These are phyloP conservation scores for Lophiotrema nucula DNA, from an alignment of 495 filamentous ascomycete genomes.

Conservation along the genomic window DNA sequence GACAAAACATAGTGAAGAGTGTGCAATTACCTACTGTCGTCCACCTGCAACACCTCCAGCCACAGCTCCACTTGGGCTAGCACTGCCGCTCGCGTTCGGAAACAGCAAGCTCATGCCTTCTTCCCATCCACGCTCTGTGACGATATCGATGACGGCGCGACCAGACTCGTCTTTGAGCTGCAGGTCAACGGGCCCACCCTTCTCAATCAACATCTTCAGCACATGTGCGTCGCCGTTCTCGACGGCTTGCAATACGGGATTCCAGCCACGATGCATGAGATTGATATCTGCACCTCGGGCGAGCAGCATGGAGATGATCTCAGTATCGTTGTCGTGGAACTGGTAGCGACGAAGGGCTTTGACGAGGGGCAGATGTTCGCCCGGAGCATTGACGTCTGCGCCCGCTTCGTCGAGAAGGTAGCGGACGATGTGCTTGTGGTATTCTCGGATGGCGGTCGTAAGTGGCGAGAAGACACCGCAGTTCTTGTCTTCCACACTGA, in stretches of 20 bases:
- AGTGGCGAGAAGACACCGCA: slow-evolving; percentile 57
- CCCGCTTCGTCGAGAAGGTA: slow-evolving; percentile 51
- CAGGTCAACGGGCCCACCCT: slow-evolving; percentile 46
- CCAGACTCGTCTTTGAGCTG: slow-evolving; percentile 44
- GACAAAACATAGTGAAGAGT: too few species aligned
- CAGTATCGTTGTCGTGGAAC: slow-evolving; percentile 50
- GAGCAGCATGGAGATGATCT: slow-evolving; percentile 52
- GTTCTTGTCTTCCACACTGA: slow-evolving; percentile 56
- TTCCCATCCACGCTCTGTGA: slow-evolving; percentile 31
- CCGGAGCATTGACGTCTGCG: slow-evolving; percentile 54
- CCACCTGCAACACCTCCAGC: too few species aligned
- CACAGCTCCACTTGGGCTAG: too few species aligned
- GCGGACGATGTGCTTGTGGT: slow-evolving; percentile 48
- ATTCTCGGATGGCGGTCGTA: slow-evolving; percentile 55
- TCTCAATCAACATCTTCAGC: slow-evolving; percentile 48
- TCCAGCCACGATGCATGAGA: slow-evolving; percentile 55
- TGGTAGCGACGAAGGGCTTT: slow-evolving; percentile 53
- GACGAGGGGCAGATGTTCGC: slow-evolving; percentile 56
- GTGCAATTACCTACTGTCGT: too few species aligned
- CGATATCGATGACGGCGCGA: slow-evolving; percentile 43
- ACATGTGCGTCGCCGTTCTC: slow-evolving; percentile 40
- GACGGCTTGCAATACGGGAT: slow-evolving; percentile 42
- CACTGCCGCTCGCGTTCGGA: too few species aligned
- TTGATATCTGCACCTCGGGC: slow-evolving; percentile 55
- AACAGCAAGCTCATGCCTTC: slow-evolving; percentile 19